Evolutionary conservation across 2,329 filamentous ascomycete species (phyloP).

Genomic region (Venturiaceae sp.): DNA sequence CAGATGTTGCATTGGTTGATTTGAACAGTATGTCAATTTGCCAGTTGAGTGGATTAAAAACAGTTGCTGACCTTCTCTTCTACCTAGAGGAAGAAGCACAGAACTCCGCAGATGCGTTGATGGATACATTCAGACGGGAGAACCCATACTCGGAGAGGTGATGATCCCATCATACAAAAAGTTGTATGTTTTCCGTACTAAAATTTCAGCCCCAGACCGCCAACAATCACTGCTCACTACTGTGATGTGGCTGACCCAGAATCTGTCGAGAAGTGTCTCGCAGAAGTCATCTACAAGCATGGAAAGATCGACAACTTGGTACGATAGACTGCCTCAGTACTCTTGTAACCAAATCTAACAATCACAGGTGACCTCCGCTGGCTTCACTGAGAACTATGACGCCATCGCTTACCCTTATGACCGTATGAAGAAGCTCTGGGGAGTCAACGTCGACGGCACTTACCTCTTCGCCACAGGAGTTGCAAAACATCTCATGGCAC

Average conservation of each 20-base stretch:
- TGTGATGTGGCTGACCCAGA: constrained; percentile 74
- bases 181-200: not conserved
- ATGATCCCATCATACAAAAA: constrained; percentile 13
- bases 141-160: constrained; percentile 66
- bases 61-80: constrained; percentile 9
- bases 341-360: not conserved
- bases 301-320: constrained; percentile 85
- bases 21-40: constrained; percentile 73
- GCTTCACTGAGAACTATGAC: constrained; percentile 93
- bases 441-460: constrained; percentile 86
- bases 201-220: constrained; percentile 30
- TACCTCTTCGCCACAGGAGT: constrained; percentile 80
- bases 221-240: constrained; percentile 82
- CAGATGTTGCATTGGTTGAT: constrained; percentile 85
- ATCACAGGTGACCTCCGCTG: constrained; percentile 60
- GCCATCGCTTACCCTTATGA: constrained; percentile 86
- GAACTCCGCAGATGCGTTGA: constrained; percentile 62
- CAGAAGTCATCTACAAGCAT: constrained; percentile 60
- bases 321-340: not conserved
- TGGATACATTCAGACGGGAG: constrained; percentile 67
- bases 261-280: constrained; percentile 66
- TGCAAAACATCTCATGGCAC: constrained; percentile 79
- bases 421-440: constrained; percentile 87
- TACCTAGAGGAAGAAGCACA: constrained; percentile 83
- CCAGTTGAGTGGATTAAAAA: not conserved